Evolutionary conservation across 805 yeast genomes (phyloP), one percentile per base, ranked within the genome.

Genomic region (Wickerhamia fluorescens): DNA sequence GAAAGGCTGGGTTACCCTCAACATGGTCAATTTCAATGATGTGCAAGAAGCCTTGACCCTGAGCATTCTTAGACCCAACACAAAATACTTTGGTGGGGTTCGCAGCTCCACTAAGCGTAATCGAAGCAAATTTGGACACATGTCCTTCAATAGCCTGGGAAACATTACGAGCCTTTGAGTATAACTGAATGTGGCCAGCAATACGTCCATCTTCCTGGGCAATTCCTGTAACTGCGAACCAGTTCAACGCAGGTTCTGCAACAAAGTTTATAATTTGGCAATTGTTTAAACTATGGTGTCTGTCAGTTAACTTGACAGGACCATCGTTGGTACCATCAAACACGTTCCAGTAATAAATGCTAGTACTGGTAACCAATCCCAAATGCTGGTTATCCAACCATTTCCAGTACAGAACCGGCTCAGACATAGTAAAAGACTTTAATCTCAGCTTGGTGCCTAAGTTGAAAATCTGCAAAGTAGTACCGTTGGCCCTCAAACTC

Each of bases 81-180:
- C 94, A 83, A 56, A 92, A 89, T 18, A 89, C 77, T 58, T 85
- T 87, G 28, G 94, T 83, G 23, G 84, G 84, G 25, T 58, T 59
- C 16, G 75, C 45, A 22, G 88, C 84, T 31, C 86, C 86, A 29
- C 75, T 81, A 44, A 89, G 66, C 37, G 75, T 70, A 39, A 92
- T 63, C 35, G 70, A 66, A 31, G 95, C 86, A 61, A 92, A 92
- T 23, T 77, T 75, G 35, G 95, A 92, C 32, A 94, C 97, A 58
- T 92, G 98, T 47, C 98, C 98, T 51, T 92, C 97, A 45, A 92
- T 85, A 13, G 95, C 88, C 63, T 92, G 99, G 9, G 96, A 88
- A 22, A 89, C 84, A 51, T 83, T 82, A 61, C 97, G 78, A 30
- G 79, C 75, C 53, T 80, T 82, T 36, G 95, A 82, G 61, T 66